Conservation (phyloP, 1,284 basidiomycete species). For the Coniferiporia weirii region DNA sequence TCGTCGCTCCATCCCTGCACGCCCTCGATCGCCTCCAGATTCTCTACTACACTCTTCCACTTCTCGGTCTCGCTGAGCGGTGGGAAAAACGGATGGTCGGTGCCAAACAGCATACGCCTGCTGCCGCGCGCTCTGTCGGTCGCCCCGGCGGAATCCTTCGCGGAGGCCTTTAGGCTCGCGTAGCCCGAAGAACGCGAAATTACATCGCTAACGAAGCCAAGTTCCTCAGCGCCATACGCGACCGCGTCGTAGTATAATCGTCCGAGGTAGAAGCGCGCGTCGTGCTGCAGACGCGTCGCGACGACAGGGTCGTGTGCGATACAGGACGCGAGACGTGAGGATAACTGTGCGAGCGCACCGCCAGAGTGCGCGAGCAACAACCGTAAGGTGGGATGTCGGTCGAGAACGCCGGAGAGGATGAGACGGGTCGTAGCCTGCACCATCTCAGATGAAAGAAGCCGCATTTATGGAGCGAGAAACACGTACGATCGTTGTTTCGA, state of each 20-base stretch:
- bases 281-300: constrained; percentile 66
- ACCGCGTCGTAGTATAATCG: constrained; percentile 80
- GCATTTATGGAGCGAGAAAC: constrained; percentile 24
- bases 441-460: constrained; percentile 1
- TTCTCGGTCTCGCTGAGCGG: constrained; percentile 63
- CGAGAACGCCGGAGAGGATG: constrained; percentile 75
- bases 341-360: constrained; percentile 74
- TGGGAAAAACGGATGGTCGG: constrained; percentile 89
- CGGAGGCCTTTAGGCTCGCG: constrained; percentile 32
- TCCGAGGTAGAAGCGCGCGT: constrained; percentile 79
- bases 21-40: constrained; percentile 68
- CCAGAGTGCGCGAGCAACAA: constrained; percentile 83
- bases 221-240: constrained; percentile 77
- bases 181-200: constrained; percentile 58
- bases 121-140: constrained; percentile 39
- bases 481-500: constrained; percentile 77
- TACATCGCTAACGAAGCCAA: constrained; percentile 68
- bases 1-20: constrained; percentile 57
- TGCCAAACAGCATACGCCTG: constrained; percentile 72
- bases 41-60: constrained; percentile 81
- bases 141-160: constrained; percentile 29
- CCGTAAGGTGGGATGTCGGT: constrained; percentile 67
- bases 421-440: constrained; percentile 69
- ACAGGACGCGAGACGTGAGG: constrained; percentile 77
- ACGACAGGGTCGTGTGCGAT: constrained; percentile 80